These are phyloP conservation scores for Penicillium rolfsii DNA, from an alignment of 2,329 filamentous ascomycete species.

Conservation along the genomic window DNA sequence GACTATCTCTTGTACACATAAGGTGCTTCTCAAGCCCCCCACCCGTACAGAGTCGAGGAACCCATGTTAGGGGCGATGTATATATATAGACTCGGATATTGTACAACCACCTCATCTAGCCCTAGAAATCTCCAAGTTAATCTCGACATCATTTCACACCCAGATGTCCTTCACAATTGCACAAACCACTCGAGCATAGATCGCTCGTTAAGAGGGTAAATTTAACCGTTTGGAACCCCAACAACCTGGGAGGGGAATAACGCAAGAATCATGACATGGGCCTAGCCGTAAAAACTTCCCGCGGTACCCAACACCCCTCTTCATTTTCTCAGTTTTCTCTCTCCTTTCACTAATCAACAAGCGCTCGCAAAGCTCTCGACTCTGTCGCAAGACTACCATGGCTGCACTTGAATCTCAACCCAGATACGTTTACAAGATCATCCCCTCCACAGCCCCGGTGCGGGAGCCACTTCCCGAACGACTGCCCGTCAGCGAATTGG, in stretches of 20 bases:
- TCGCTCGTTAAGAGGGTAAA: not conserved
- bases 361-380: not conserved
- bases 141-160: not conserved
- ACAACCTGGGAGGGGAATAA: conserved; percentile 11
- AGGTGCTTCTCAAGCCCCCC: no score
- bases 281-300: not conserved
- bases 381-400: conserved; percentile 17
- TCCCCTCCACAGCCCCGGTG: conserved; percentile 41
- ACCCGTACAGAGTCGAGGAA: no score
- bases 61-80: not conserved
- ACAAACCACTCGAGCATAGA: not conserved
- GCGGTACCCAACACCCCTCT: not conserved
- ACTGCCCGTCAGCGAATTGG: conserved; percentile 43
- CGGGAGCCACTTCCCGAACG: conserved; percentile 42
- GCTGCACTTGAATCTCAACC: conserved; percentile 26
- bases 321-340: not conserved
- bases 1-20: no score
- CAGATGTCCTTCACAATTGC: not conserved
- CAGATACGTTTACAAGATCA: conserved; percentile 44
- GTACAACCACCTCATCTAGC: not conserved
- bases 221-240: conserved; percentile 20
- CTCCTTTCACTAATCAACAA: not conserved
- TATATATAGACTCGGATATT: not conserved
- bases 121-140: not conserved
- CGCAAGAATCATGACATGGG: conserved; percentile 15